A percentile compares a stretch with the other conserved stretches of the same genome.
phyloP scores from a whole-genome alignment of 148 eudicot species.

The Limonium bicolor region DNA sequence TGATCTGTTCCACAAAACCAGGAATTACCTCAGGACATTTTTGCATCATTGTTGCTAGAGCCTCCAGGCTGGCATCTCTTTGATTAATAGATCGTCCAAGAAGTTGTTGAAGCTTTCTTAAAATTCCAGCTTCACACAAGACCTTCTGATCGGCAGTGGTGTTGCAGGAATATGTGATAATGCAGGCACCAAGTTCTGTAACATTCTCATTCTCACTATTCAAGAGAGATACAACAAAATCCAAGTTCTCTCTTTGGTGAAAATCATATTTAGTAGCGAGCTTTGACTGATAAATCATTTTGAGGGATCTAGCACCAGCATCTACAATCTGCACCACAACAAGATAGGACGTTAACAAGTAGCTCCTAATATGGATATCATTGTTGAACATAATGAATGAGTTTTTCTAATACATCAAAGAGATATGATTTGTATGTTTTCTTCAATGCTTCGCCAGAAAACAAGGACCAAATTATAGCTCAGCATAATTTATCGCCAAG shows the following conservation, averaged over 20 bases:
- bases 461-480: too few species aligned
- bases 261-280: conserved; percentile 84
- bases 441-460: too few species aligned
- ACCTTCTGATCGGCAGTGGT: conserved; percentile 51
- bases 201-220: conserved; percentile 78
- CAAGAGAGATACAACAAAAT: conserved; percentile 57
- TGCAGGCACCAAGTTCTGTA: conserved; percentile 86
- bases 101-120: conserved; percentile 55
- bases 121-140: conserved; percentile 66
- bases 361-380: too few species aligned
- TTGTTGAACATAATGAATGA: too few species aligned
- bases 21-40: conserved; percentile 47
- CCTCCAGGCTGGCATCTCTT: conserved; percentile 87
- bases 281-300: conserved; percentile 83
- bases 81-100: conserved; percentile 68
- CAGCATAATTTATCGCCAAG: too few species aligned
- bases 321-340: conserved; percentile 85
- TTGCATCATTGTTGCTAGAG: conserved; percentile 52
- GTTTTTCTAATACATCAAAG: too few species aligned
- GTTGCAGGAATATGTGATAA: conserved; percentile 77
- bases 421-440: too few species aligned
- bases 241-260: conserved; percentile 42
- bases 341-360: too few species aligned
- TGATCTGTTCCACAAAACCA: conserved; percentile 45
- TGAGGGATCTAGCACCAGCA: conserved; percentile 89